A percentile compares a stretch with the other conserved stretches of the same genome.
These are phyloP conservation scores for Eucalyptus urophylla DNA, from an alignment of 345 rosid genomes.

Conservation along the genomic window DNA sequence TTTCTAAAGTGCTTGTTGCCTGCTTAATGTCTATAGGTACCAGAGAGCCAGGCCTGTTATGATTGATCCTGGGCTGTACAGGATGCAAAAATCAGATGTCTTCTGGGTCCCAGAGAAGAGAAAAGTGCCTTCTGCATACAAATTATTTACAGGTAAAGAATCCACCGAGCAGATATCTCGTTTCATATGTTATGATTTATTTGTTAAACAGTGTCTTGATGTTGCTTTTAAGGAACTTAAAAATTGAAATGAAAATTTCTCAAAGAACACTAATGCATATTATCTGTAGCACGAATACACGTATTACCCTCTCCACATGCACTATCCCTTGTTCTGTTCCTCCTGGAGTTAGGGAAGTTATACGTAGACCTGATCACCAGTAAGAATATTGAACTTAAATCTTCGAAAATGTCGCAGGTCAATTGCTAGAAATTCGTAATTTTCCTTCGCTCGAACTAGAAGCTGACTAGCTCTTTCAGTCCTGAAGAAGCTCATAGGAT, in stretches of 20 bases:
- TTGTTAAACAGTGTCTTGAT: not conserved
- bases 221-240: not conserved
- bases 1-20: not conserved
- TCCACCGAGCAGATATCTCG: not conserved
- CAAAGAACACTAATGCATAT: not conserved
- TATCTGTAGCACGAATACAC: not conserved
- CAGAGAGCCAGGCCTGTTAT: slow-evolving; percentile 68
- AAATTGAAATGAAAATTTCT: not conserved
- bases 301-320: not conserved
- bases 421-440: not conserved
- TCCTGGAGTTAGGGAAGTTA: not conserved
- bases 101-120: slow-evolving; percentile 52
- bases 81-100: slow-evolving; percentile 39
- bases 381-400: not conserved
- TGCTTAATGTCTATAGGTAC: slow-evolving; percentile 6
- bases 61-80: slow-evolving; percentile 60
- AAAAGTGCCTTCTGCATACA: slow-evolving; percentile 44
- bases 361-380: not conserved
- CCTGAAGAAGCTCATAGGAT: not conserved
- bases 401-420: not conserved
- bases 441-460: not conserved
- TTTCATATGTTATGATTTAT: not conserved
- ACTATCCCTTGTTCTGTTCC: not conserved
- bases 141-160: slow-evolving; percentile 46
- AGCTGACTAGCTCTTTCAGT: not conserved